These are phyloP conservation scores for Lumnitzera littorea DNA, from an alignment of 345 rosid genomes.

Conservation along the genomic window DNA sequence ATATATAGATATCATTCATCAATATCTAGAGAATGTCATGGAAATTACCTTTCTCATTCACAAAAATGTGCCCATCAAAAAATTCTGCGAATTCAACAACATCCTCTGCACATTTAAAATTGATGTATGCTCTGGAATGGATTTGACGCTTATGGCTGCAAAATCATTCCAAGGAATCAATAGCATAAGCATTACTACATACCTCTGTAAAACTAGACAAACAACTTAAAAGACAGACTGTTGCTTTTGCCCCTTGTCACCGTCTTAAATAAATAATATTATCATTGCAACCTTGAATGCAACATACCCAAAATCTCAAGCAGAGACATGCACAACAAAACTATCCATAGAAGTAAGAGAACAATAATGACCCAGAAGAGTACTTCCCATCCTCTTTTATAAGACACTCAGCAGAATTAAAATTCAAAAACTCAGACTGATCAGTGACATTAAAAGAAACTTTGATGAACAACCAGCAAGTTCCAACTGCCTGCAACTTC, in stretches of 20 bases:
- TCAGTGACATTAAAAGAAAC: too few relatives aligned
- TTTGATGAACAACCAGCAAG: too few relatives aligned
- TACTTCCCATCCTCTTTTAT: too few relatives aligned
- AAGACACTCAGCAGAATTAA: too few relatives aligned
- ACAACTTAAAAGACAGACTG: not conserved
- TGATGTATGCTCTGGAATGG: slow-evolving; percentile 54
- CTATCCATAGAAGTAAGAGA: too few relatives aligned
- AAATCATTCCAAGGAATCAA: slow-evolving; percentile 9
- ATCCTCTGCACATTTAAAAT: slow-evolving; percentile 52
- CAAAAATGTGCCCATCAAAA: slow-evolving; percentile 66
- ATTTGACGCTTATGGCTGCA: slow-evolving; percentile 55
- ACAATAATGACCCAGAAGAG: too few relatives aligned
- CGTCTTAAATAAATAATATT: not conserved
- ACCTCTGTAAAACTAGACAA: not conserved
- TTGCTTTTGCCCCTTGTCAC: not conserved
- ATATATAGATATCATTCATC: not conserved
- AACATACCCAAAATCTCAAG: not conserved
- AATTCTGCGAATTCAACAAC: slow-evolving; percentile 66
- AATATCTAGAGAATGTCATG: not conserved
- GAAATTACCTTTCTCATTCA: slow-evolving; percentile 66
- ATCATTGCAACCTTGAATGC: not conserved
- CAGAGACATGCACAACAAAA: not conserved
- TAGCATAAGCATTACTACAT: not conserved
- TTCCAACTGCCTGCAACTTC: too few relatives aligned
- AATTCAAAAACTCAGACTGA: too few relatives aligned